Conservation (phyloP, 2,329 filamentous ascomycete genomes). For the Pyrenophora tritici-repentis region DNA sequence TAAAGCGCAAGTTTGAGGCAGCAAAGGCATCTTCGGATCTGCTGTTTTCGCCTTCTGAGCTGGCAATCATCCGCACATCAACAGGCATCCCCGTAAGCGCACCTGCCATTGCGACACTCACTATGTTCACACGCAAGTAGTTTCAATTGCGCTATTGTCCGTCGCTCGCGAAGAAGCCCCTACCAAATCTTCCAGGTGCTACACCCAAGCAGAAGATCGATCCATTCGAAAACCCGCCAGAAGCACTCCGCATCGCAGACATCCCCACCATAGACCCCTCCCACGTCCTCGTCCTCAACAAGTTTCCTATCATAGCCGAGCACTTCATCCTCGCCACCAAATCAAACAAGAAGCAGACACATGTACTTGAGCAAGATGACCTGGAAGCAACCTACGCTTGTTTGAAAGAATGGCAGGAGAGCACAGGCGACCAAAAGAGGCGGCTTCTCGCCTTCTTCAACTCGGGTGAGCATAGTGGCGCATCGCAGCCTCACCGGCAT, state of each 20-base stretch:
- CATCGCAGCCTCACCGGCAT: conserved; percentile 73
- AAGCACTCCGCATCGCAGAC: conserved; percentile 60
- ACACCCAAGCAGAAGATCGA: conserved; percentile 50
- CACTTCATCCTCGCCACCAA: conserved; percentile 75
- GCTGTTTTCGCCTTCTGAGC: conserved; percentile 48
- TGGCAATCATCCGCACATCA: conserved; percentile 46
- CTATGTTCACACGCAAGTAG: conserved; percentile 49
- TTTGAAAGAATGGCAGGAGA: conserved; percentile 59
- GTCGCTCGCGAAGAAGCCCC: conserved; percentile 68
- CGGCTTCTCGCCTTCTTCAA: conserved; percentile 72
- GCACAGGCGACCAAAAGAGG: conserved; percentile 23
- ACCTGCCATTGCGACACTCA: conserved; percentile 3
- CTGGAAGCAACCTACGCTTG: conserved; percentile 66
- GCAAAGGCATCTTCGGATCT: conserved; percentile 45
- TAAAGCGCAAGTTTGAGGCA: conserved; percentile 44
- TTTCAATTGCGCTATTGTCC: conserved; percentile 76
- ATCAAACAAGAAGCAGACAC: conserved; percentile 66
- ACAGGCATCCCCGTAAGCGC: conserved; percentile 45
- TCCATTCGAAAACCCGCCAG: conserved; percentile 67
- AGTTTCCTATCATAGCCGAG: conserved; percentile 71
- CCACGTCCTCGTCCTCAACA: conserved; percentile 73
- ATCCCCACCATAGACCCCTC: conserved; percentile 51
- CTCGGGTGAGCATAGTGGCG: conserved; percentile 69
- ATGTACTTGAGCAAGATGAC: conserved; percentile 65
- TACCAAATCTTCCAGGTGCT: conserved; percentile 46